Evolutionary conservation across 2,329 filamentous ascomycete species (phyloP).

Genomic region (Calonectria pauciramosa): DNA sequence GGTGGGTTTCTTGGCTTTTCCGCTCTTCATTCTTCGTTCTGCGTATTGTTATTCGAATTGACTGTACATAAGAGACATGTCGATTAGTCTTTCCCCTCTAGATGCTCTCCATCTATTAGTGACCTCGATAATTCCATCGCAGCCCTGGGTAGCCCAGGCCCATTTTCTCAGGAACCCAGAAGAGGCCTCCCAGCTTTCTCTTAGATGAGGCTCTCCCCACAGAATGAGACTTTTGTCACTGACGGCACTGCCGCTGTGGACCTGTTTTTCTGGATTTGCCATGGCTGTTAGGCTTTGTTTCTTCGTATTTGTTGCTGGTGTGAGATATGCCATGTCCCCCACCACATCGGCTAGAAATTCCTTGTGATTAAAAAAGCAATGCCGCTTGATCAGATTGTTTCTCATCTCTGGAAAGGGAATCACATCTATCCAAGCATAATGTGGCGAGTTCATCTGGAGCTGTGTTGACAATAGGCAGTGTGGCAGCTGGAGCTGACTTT

Average conservation of each 20-base stretch:
- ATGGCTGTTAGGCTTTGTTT: not conserved
- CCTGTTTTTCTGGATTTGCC: not conserved
- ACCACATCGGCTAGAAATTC: constrained; percentile 27
- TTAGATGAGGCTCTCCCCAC: constrained; percentile 17
- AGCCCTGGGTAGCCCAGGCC: not conserved
- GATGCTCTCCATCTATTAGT: constrained; percentile 1
- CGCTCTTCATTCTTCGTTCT: too few relatives aligned
- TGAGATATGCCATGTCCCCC: not conserved
- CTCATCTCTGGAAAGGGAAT: constrained; percentile 31
- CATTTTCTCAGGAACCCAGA: constrained; percentile 1
- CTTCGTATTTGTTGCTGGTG: not conserved
- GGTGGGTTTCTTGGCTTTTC: not conserved
- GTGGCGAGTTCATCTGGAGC: constrained; percentile 35
- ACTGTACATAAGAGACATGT: not conserved
- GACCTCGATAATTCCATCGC: not conserved
- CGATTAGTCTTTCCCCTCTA: not conserved
- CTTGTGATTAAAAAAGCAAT: constrained; percentile 26
- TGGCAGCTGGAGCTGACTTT: constrained; percentile 7
- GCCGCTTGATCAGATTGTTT: constrained; percentile 31
- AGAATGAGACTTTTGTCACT: constrained; percentile 18
- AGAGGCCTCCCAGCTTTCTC: not conserved
- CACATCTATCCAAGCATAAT: constrained; percentile 31
- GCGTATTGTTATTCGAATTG: too few relatives aligned
- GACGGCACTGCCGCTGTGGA: not conserved
- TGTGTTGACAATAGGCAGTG: constrained; percentile 27